These are phyloP conservation scores for Scytalidium sp. DNA, from an alignment of 2,329 filamentous ascomycete species.

Conservation along the genomic window DNA sequence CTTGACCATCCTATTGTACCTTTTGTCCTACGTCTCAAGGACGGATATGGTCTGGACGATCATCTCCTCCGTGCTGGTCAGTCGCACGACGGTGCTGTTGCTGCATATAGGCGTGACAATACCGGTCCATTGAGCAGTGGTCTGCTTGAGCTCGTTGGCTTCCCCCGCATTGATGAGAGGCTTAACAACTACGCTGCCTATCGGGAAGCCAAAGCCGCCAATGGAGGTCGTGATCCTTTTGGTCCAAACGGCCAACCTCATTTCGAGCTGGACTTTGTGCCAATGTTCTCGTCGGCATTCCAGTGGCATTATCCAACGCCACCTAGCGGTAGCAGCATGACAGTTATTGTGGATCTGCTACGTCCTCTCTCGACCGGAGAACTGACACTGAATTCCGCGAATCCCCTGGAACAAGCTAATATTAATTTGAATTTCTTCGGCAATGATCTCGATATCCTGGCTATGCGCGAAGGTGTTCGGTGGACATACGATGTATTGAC, in stretches of 20 bases:
- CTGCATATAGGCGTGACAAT: constrained; percentile 34
- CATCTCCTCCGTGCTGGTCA: constrained; percentile 32
- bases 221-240: constrained; percentile 48
- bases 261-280: constrained; percentile 61
- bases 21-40: constrained; percentile 37
- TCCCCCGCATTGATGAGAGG: constrained; percentile 54
- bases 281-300: constrained; percentile 50
- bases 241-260: constrained; percentile 55
- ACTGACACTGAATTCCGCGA: constrained; percentile 36
- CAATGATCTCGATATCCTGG: constrained; percentile 48
- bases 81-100: constrained; percentile 34
- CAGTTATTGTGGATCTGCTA: constrained; percentile 51
- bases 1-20: constrained; percentile 37
- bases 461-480: constrained; percentile 37
- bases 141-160: constrained; percentile 49
- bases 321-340: constrained; percentile 46
- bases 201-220: constrained; percentile 35
- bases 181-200: constrained; percentile 48
- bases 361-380: constrained; percentile 42
- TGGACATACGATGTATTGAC: constrained; percentile 47
- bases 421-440: constrained; percentile 31
- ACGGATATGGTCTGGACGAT: constrained; percentile 35
- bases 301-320: constrained; percentile 45
- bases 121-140: constrained; percentile 39
- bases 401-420: constrained; percentile 57